phyloP scores from a whole-genome alignment of 163 green algal species.

The Scenedesmus sp. region DNA sequence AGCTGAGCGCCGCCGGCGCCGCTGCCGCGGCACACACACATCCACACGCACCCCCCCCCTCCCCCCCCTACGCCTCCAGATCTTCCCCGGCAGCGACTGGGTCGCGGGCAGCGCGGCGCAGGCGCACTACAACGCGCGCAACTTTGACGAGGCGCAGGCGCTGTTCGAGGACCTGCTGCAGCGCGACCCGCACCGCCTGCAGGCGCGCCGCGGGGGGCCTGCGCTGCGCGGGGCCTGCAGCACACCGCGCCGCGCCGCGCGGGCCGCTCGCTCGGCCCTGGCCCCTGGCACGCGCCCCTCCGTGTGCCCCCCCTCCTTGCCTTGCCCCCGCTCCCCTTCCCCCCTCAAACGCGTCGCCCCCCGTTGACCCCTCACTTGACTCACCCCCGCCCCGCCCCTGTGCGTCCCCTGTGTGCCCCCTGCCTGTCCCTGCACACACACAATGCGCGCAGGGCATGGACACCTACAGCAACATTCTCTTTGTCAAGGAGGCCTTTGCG shows the following conservation, averaged over 20 bases:
- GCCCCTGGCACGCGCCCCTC: no score
- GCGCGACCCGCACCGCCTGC: conserved; percentile 78
- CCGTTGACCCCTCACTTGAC: no score
- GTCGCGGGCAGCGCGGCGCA: conserved; percentile 70
- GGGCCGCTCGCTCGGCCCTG: no score
- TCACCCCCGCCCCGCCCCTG: not conserved
- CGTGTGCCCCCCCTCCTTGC: no score
- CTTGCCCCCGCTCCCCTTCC: no score
- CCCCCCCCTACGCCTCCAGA: conserved; percentile 1
- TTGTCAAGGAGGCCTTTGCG: conserved; percentile 85
- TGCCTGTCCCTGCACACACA: conserved; percentile 23
- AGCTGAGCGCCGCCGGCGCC: no score
- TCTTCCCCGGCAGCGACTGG: conserved; percentile 74
- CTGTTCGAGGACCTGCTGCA: conserved; percentile 85
- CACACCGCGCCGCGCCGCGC: no score
- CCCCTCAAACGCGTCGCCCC: no score
- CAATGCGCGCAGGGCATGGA: conserved; percentile 84
- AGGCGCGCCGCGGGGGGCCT: conserved; percentile 63
- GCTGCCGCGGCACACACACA: not conserved
- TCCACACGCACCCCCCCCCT: not conserved
- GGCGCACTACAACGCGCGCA: conserved; percentile 88
- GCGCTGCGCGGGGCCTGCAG: no score
- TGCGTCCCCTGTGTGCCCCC: not conserved
- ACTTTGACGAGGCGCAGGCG: conserved; percentile 85
- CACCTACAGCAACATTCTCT: conserved; percentile 97